Conservation (phyloP, 345 rosid genomes). For the Combretum micranthum region DNA sequence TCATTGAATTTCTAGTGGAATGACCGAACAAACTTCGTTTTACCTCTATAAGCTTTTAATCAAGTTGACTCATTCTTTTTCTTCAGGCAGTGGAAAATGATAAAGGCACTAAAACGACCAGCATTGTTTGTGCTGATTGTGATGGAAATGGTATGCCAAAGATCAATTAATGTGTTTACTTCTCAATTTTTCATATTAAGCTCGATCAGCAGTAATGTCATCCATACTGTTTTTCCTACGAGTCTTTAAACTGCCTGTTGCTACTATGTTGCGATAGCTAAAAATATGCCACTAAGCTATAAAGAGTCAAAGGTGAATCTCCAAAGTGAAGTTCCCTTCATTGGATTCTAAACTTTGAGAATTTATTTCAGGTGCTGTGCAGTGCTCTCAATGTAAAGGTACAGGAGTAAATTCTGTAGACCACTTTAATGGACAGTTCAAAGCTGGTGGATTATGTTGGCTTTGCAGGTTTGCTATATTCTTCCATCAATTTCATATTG, state of each 20-base stretch:
- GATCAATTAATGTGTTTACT: too few relatives aligned
- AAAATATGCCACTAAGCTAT: too few relatives aligned
- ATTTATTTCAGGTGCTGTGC: conserved; percentile 41
- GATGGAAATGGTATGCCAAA: conserved; percentile 58
- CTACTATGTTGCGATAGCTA: too few relatives aligned
- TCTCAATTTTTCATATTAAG: too few relatives aligned
- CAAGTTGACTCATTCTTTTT: conserved; percentile 6
- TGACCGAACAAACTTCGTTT: neutral
- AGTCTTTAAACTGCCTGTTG: too few relatives aligned
- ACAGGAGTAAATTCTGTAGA: conserved; percentile 75
- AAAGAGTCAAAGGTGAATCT: too few relatives aligned
- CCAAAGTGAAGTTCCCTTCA: neutral
- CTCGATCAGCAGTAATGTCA: too few relatives aligned
- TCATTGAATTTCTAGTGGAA: too few relatives aligned
- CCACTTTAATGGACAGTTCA: conserved; percentile 92
- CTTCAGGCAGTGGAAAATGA: conserved; percentile 46
- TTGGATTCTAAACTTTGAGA: neutral
- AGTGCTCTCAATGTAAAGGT: conserved; percentile 75
- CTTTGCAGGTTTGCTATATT: conserved; percentile 61
- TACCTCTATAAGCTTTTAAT: neutral
- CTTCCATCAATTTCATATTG: neutral
- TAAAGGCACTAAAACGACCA: conserved; percentile 32
- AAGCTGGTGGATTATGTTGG: conserved; percentile 92
- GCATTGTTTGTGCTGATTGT: conserved; percentile 72
- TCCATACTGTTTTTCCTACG: too few relatives aligned